A percentile compares a stretch with the other conserved stretches of the same genome.
phyloP scores from a whole-genome alignment of 768 basidiomycete species.

The Artomyces pyxidatus region DNA sequence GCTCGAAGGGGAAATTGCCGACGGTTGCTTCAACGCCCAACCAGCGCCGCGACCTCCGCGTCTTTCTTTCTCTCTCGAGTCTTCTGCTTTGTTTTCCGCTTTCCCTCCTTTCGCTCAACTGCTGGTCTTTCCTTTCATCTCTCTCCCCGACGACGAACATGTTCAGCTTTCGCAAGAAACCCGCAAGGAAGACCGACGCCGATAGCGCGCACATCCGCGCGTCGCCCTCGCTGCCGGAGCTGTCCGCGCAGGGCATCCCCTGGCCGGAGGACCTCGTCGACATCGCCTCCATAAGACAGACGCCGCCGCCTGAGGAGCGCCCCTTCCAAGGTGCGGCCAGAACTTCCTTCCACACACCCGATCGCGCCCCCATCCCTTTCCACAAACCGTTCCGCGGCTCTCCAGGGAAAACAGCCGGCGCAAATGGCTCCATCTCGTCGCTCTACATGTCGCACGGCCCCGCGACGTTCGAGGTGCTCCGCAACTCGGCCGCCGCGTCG shows the following conservation, averaged over 20 bases:
- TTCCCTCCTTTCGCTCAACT: conserved; percentile 18
- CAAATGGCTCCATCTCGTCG: conserved; percentile 49
- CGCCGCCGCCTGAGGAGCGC: conserved; percentile 24
- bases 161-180: conserved; percentile 66
- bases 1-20: no score
- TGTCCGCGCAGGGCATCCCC: conserved; percentile 65
- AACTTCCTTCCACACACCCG: conserved; percentile 51
- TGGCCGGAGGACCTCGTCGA: conserved; percentile 85
- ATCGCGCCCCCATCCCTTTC: conserved; percentile 57
- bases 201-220: conserved; percentile 40
- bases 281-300: conserved; percentile 51
- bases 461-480: conserved; percentile 53
- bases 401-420: conserved; percentile 3
- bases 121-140: conserved; percentile 4
- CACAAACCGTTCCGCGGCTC: conserved; percentile 68
- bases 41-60: no score
- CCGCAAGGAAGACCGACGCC: conserved; percentile 41
- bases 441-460: conserved; percentile 62
- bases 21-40: no score
- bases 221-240: conserved; percentile 77
- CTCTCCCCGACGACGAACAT: conserved; percentile 31
- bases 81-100: conserved; percentile 7
- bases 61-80: conserved; percentile 10
- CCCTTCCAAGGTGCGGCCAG: conserved; percentile 60
- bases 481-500: conserved; percentile 19